These are phyloP conservation scores for Fusarium mangiferae DNA, from an alignment of 2,329 filamentous ascomycete species.

Conservation along the genomic window DNA sequence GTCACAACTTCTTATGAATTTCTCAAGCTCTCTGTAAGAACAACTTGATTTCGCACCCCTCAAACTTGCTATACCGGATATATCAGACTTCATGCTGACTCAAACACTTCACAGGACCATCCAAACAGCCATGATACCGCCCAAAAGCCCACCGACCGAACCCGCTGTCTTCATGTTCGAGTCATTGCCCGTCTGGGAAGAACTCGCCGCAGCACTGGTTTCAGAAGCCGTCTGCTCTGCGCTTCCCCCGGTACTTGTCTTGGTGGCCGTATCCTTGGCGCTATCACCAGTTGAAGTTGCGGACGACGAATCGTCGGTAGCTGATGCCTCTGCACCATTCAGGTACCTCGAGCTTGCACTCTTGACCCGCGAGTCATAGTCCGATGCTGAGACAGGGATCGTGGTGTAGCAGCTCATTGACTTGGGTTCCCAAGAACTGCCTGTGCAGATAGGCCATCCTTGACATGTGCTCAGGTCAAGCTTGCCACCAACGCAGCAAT, in stretches of 20 bases:
- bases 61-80: fast-evolving
- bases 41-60: fast-evolving
- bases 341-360: slow-evolving; percentile 19
- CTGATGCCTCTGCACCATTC: neutral
- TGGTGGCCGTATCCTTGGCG: neutral
- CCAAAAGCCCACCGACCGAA: neutral
- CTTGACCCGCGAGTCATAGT: slow-evolving; percentile 3
- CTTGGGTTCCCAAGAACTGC: neutral
- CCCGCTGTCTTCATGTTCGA: neutral
- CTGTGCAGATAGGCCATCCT: slow-evolving; percentile 24
- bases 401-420: slow-evolving; percentile 2
- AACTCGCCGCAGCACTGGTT: neutral
- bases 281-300: neutral
- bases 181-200: neutral
- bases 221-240: neutral
- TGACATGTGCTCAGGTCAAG: slow-evolving; percentile 18
- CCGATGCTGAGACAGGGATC: neutral
- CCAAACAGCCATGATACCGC: slow-evolving; percentile 2
- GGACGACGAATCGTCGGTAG: neutral
- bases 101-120: neutral
- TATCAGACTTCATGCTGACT: too few relatives aligned
- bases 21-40: fast-evolving
- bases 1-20: neutral
- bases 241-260: neutral
- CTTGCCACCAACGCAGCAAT: slow-evolving; percentile 17